These are phyloP conservation scores for Diplodia scrobiculata DNA, from an alignment of 2,329 filamentous ascomycete genomes.

Conservation along the genomic window DNA sequence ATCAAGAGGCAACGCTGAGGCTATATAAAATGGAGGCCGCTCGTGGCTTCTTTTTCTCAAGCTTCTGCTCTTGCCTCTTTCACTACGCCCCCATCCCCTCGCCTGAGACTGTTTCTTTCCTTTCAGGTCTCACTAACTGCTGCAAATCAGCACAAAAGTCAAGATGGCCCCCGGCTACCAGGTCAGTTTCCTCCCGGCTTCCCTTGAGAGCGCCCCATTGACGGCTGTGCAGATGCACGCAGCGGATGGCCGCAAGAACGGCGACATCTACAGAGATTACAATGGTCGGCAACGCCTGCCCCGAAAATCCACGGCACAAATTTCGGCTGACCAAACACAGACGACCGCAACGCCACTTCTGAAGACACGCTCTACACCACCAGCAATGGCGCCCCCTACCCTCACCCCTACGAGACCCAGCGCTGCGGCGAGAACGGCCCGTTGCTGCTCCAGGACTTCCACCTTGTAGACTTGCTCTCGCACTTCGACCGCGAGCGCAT, in stretches of 20 bases:
- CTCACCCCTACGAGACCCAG: constrained; percentile 62
- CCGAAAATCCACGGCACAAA: not conserved
- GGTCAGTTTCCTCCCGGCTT: not conserved
- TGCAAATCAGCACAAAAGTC: not conserved
- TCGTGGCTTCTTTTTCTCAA: not conserved
- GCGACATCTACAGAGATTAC: constrained; percentile 48
- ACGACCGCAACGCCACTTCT: constrained; percentile 49
- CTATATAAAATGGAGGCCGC: constrained; percentile 2
- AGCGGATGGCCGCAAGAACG: constrained; percentile 40
- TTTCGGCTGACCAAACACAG: constrained; percentile 30
- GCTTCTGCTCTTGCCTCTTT: not conserved
- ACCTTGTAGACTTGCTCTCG: constrained; percentile 53
- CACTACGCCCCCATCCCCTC: not conserved
- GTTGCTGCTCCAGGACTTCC: constrained; percentile 58
- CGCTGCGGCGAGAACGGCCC: constrained; percentile 61
- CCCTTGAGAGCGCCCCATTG: not conserved
- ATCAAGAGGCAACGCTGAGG: not conserved
- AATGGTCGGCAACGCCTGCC: constrained; percentile 26
- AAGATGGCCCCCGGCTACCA: constrained; percentile 28
- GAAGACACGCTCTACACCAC: constrained; percentile 57
- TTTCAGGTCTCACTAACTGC: not conserved
- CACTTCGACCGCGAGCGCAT: constrained; percentile 57
- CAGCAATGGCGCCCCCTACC: constrained; percentile 59
- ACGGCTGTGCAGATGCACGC: constrained; percentile 29
- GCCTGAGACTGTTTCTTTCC: constrained; percentile 11